These are phyloP conservation scores for Vachellia collinsii DNA, from an alignment of 306 rosid species.

Conservation along the genomic window DNA sequence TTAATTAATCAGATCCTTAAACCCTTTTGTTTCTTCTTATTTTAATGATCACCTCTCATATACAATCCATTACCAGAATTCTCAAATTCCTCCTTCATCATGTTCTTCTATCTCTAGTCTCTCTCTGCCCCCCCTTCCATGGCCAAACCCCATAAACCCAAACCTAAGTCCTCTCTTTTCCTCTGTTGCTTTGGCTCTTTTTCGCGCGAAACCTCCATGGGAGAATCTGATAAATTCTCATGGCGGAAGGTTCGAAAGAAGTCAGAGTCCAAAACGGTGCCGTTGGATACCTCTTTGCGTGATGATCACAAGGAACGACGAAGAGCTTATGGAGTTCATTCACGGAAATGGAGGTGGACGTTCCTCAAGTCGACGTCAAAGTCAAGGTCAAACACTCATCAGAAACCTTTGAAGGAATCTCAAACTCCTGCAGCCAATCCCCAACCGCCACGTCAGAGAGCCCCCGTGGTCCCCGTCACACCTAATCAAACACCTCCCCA, in stretches of 20 bases:
- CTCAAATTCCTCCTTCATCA: background rate
- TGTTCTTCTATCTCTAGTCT: slow-evolving; percentile 5
- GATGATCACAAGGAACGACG: background rate
- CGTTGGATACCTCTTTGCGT: slow-evolving; percentile 47
- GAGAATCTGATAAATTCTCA: slow-evolving; percentile 38
- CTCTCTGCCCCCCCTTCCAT: slow-evolving; percentile 34
- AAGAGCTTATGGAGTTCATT: background rate
- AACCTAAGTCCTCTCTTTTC: slow-evolving; percentile 38
- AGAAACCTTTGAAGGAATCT: background rate
- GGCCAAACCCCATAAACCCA: slow-evolving; percentile 52
- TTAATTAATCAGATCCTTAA: background rate
- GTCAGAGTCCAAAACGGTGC: slow-evolving; percentile 56
- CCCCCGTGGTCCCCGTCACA: slow-evolving; percentile 24
- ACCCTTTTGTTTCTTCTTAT: background rate
- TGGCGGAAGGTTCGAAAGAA: slow-evolving; percentile 33
- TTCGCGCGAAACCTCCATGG: background rate
- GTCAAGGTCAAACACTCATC: slow-evolving; percentile 44
- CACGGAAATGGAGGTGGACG: slow-evolving; percentile 11
- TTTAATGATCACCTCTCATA: background rate
- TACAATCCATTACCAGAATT: background rate
- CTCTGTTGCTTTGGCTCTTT: slow-evolving; percentile 55
- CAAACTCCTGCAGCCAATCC: slow-evolving; percentile 6
- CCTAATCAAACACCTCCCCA: slow-evolving; percentile 43
- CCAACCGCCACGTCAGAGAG: slow-evolving; percentile 22
- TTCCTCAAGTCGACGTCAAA: background rate